Evolutionary conservation across 83 land plant genomes (phyloP), one percentile per base, ranked within the genome.

Genomic region (Picea mariana): DNA sequence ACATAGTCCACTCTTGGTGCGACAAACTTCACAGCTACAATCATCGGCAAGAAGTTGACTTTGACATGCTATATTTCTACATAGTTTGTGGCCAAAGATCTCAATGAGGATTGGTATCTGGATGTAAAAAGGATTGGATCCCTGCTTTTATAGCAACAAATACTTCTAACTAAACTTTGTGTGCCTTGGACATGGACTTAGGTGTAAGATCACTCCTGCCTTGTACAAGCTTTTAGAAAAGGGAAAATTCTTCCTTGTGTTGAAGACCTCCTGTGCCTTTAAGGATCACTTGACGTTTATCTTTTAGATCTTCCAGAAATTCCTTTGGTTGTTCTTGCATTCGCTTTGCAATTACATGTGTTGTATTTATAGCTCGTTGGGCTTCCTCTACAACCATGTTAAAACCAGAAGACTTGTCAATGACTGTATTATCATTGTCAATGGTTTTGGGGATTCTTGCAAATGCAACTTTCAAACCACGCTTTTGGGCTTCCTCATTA

Each of bases 101-200:
- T 96, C 99, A 40, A 96, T 94, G 47, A 96, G 93, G 24, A 77
- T 90, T 89, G 64, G 95, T 89, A 78, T 87, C 93, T 27, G 98
- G 98, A 80, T 90, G 99, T 79, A 96, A 73, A 80, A 96, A 96
- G n/a, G 94, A 98, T 88, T 89, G 98, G 64, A 96, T 96, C 38
- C 99, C 99, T 34, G 93, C 93, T 62, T 94, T 96, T 42, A 96
- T 85, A 18, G 99, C 91, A 75, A 96, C 99, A 31, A 96, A 86
- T 62, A 96, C 91, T 80, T 96, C 98, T 38, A 96, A 83, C 89
- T 96, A 98, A 61, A 85, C 91, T 23, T n/a, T n/a, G 75, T 96
- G 94, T 23, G 99, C 96, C 77, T 89, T 82, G 76, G 81, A 75
- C 62, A 96, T 87, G 4, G 88, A 76, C 69, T 92, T 93, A 2